phyloP scores from a whole-genome alignment of 2,329 filamentous ascomycete species.

The Stemphylium lycopersici region DNA sequence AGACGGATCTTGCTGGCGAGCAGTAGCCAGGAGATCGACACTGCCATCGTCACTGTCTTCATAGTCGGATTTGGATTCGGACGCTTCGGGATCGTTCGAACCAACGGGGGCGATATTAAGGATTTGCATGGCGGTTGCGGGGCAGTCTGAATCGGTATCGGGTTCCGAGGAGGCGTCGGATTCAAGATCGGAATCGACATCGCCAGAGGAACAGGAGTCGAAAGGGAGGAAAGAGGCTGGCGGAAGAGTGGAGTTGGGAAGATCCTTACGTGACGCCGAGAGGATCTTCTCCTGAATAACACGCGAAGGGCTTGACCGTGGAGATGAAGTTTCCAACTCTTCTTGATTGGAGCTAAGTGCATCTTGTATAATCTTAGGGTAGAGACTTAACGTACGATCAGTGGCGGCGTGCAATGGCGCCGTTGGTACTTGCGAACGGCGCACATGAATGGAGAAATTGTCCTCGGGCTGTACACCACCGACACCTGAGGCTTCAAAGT shows the following conservation, averaged over 20 bases:
- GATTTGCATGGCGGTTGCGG: constrained; percentile 35
- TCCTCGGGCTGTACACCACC: constrained; percentile 66
- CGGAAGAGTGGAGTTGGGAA: constrained; percentile 53
- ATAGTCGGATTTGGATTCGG: constrained; percentile 23
- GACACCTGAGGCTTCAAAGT: constrained; percentile 60
- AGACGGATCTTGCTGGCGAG: constrained; percentile 52
- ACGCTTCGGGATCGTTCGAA: constrained; percentile 9
- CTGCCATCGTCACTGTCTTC: constrained; percentile 47
- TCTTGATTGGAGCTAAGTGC: constrained; percentile 32
- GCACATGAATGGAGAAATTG: constrained; percentile 61
- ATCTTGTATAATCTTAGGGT: constrained; percentile 42
- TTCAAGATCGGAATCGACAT: constrained; percentile 45
- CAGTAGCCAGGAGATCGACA: constrained; percentile 55
- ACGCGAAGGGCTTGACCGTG: constrained; percentile 13
- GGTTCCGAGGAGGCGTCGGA: constrained; percentile 45
- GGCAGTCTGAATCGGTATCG: constrained; percentile 18
- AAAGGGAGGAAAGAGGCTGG: constrained; percentile 53
- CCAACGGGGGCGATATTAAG: constrained; percentile 32
- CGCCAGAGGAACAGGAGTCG: constrained; percentile 44
- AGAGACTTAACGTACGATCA: constrained; percentile 22
- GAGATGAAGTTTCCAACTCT: constrained; percentile 10
- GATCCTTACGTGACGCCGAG: constrained; percentile 70
- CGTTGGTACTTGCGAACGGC: constrained; percentile 34
- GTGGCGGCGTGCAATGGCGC: neutral
- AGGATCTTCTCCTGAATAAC: constrained; percentile 69